These are phyloP conservation scores for Sporothrix inflata DNA, from an alignment of 2,329 filamentous ascomycete species.

Conservation along the genomic window DNA sequence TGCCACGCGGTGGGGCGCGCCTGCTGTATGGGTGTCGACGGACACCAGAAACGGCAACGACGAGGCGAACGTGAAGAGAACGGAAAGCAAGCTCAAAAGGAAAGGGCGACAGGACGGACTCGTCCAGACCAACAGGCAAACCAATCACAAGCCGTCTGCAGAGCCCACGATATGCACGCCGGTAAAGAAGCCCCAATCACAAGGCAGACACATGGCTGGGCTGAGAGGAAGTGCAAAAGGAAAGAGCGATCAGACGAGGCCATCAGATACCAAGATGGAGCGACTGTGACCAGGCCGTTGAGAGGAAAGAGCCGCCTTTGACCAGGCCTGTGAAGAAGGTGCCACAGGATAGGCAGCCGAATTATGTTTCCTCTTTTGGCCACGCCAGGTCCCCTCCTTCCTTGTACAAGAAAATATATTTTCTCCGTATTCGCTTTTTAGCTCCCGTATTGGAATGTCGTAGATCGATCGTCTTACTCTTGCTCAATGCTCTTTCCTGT, in stretches of 20 bases:
- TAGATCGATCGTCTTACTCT: not conserved
- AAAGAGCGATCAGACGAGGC: slow-evolving; percentile 6
- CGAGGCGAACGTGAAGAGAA: slow-evolving; percentile 19
- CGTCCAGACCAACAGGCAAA: not conserved
- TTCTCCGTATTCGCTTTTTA: slow-evolving; percentile 2
- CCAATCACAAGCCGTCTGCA: slow-evolving; percentile 15
- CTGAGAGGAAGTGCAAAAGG: slow-evolving; percentile 13
- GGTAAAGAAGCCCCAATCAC: not conserved
- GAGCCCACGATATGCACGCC: not conserved
- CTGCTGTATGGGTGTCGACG: not conserved
- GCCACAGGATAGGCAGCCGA: not conserved
- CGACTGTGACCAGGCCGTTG: not conserved
- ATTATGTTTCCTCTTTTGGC: not conserved
- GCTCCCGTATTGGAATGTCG: not conserved
- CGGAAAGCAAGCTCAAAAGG: slow-evolving; percentile 11
- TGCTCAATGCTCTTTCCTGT: not conserved
- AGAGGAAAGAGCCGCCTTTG: not conserved
- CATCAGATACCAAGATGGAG: not conserved
- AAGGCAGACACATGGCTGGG: slow-evolving; percentile 8
- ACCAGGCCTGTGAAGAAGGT: too few species aligned
- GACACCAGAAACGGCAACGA: slow-evolving; percentile 12
- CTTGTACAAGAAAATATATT: not conserved
- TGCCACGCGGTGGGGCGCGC: not conserved
- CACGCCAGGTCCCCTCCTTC: not conserved
- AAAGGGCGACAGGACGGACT: slow-evolving; percentile 2